Conservation (phyloP, 768 basidiomycete species). For the Kwoniella mangroviensis region DNA sequence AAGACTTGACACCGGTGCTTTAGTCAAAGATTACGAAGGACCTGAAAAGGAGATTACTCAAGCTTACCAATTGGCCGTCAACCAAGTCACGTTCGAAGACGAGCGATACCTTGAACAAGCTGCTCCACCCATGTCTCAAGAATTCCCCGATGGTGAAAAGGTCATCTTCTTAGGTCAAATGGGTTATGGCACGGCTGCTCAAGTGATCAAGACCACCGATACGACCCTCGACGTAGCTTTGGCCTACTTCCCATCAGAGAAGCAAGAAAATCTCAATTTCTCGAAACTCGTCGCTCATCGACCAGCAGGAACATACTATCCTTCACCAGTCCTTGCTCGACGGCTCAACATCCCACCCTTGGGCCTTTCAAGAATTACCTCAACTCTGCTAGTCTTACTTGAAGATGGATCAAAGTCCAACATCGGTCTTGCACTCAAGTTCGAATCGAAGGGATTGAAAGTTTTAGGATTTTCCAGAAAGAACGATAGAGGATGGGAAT, state of each 20-base stretch:
- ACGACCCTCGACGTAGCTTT: slow-evolving; percentile 77
- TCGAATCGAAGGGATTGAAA: slow-evolving; percentile 89
- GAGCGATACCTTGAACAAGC: slow-evolving; percentile 73
- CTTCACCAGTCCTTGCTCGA: slow-evolving; percentile 77
- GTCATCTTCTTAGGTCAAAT: slow-evolving; percentile 96
- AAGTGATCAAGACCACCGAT: slow-evolving; percentile 75
- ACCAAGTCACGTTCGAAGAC: slow-evolving; percentile 83
- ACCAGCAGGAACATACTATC: slow-evolving; percentile 68
- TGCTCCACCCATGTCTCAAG: slow-evolving; percentile 79
- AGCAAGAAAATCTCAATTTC: slow-evolving; percentile 76
- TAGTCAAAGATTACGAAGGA: slow-evolving; percentile 92
- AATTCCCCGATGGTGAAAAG: slow-evolving; percentile 86
- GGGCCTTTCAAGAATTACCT: slow-evolving; percentile 86
- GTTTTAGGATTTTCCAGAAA: slow-evolving; percentile 91
- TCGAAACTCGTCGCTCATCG: slow-evolving; percentile 67
- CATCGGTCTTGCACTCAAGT: slow-evolving; percentile 91
- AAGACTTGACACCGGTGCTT: slow-evolving; percentile 81
- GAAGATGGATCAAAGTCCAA: slow-evolving; percentile 80
- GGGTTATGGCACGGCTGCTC: slow-evolving; percentile 93
- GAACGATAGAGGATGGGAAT: slow-evolving; percentile 86
- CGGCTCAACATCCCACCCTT: slow-evolving; percentile 74
- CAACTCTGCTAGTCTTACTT: slow-evolving; percentile 86
- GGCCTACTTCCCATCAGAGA: slow-evolving; percentile 88
- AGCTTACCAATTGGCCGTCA: slow-evolving; percentile 83
- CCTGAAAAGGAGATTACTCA: slow-evolving; percentile 80